Evolutionary conservation across 2,329 filamentous ascomycete species (phyloP).

Genomic region (Ophiostoma ulmi): DNA sequence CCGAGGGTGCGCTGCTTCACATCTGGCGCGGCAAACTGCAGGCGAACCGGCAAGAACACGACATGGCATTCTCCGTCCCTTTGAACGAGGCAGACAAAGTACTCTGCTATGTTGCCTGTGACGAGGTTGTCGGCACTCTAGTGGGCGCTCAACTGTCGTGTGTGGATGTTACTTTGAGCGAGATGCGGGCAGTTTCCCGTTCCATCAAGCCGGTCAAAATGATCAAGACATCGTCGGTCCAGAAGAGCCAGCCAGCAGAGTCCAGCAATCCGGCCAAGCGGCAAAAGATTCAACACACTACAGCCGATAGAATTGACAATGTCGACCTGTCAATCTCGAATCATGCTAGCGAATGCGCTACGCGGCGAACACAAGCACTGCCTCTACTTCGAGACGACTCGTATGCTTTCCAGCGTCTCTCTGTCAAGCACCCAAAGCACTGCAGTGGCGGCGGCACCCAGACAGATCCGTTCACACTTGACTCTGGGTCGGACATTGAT

Average conservation of each 20-base stretch:
- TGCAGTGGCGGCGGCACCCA: slow-evolving; percentile 17
- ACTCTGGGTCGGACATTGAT: slow-evolving; percentile 17
- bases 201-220: not conserved
- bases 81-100: slow-evolving; percentile 54
- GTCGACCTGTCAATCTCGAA: not conserved
- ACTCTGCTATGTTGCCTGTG: slow-evolving; percentile 70
- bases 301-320: not conserved
- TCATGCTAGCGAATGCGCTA: not conserved
- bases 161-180: not conserved
- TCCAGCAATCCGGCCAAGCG: not conserved
- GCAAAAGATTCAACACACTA: not conserved
- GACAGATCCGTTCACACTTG: slow-evolving; percentile 18
- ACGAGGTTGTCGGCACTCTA: slow-evolving; percentile 67
- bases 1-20: slow-evolving; percentile 62
- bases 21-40: slow-evolving; percentile 60
- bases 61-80: slow-evolving; percentile 55
- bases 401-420: slow-evolving; percentile 6
- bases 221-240: not conserved
- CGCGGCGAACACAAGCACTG: not conserved
- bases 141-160: slow-evolving; percentile 31
- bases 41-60: slow-evolving; percentile 44
- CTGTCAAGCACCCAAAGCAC: not conserved
- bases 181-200: not conserved
- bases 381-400: not conserved
- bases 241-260: not conserved